Evolutionary conservation across 257 asterid genomes (phyloP), one percentile per base, ranked within the genome.

Genomic region (Catharanthus roseus): DNA sequence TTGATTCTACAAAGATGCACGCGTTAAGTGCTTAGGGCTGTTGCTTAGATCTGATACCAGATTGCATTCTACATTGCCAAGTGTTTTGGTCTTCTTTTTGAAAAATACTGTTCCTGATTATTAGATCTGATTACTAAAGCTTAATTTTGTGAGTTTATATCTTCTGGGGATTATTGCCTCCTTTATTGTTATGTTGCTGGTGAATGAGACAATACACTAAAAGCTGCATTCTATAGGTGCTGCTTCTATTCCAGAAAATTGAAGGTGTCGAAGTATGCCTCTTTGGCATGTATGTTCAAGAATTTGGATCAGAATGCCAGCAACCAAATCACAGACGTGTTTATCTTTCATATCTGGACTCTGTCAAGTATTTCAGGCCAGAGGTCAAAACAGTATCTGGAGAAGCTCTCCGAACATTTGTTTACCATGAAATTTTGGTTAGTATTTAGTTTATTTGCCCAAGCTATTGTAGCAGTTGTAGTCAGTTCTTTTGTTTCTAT

Each of bases 211-310:
- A 24, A 29, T 57, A 33, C 72, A 71, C 82, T 81, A 64, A 74
- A 44, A 68, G 69, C 67, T 61, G 74, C 47, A 19, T 82, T 71
- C 74, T 80, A 56, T 91, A 95, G 99, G 97, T 89, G 67, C 80
- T 95, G 51, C 84, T 95, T 44, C 80, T 95, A 81, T 95, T 95
- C 79, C 99, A 95, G 86, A 85, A 86, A 79, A 95, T 95, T 69
- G 99, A 95, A 87, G 99, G 99, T 12, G 99, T 95, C 16, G 99
- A 95, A 83, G 99, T 95, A 57, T 95, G 99, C 91, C 80, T 95
- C 62, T 95, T 95, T 77, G 97, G 99, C 77, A 95, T 95, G 99
- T 95, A 91, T 58, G 93, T 95, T 76, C 99, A 95, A 86, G 99
- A 95, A 84, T 95, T 89, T 74, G 99, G 99, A 85, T 84, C 99